phyloP scores from a whole-genome alignment of 305 asterid species.

The Fraxinus floribunda region DNA sequence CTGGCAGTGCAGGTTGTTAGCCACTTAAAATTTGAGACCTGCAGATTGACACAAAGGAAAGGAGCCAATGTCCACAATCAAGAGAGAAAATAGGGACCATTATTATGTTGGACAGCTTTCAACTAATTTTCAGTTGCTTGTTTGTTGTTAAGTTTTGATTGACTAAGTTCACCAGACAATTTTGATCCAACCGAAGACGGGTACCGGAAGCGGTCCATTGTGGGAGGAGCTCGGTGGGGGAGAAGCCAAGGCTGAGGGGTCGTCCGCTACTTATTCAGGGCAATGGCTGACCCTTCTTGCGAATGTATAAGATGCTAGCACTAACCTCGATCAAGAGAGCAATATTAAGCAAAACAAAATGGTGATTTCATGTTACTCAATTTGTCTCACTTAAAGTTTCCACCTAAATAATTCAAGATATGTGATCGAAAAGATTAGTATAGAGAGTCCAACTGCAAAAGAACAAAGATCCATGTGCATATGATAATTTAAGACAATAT shows the following conservation, averaged over 20 bases:
- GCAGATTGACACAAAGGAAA: neutral
- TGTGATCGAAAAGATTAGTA: neutral
- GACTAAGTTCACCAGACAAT: neutral
- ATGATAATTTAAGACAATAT: constrained; percentile 32
- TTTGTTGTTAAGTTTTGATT: constrained; percentile 28
- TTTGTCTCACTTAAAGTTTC: neutral
- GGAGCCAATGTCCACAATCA: neutral
- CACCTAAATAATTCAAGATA: neutral
- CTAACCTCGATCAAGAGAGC: neutral
- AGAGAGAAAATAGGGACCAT: constrained; percentile 22
- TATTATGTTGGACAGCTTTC: constrained; percentile 18
- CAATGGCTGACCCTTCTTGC: neutral
- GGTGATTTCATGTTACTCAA: neutral
- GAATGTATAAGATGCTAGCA: neutral
- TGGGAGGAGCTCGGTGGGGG: neutral
- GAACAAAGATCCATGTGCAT: neutral
- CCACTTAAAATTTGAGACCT: constrained; percentile 5
- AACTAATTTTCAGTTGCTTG: constrained; percentile 17
- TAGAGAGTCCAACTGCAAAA: neutral
- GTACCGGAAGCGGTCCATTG: neutral
- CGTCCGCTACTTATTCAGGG: neutral
- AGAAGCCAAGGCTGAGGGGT: neutral
- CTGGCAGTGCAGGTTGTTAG: constrained; percentile 9
- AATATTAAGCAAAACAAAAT: neutral
- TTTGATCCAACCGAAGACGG: constrained; percentile 4